phyloP scores from a whole-genome alignment of 176 grass and related monocot species.

The Ensete ventricosum region DNA sequence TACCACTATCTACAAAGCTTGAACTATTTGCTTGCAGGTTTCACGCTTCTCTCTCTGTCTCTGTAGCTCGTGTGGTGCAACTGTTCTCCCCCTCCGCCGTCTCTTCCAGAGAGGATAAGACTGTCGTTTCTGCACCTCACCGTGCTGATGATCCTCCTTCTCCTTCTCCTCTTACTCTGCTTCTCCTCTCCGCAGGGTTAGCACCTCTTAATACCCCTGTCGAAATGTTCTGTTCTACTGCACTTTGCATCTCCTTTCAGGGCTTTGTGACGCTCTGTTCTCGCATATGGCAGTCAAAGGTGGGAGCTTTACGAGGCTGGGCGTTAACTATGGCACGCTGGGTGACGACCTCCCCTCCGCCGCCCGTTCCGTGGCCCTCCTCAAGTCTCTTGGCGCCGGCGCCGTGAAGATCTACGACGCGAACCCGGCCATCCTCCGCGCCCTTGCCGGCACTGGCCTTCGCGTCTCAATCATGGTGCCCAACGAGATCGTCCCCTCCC shows the following conservation, averaged over 20 bases:
- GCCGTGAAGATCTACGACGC: constrained; percentile 89
- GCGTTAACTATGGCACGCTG: constrained; percentile 81
- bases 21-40: no score
- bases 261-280: not conserved
- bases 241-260: not conserved
- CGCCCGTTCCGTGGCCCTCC: constrained; percentile 38
- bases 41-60: no score
- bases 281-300: constrained; percentile 17
- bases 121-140: no score
- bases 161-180: no score
- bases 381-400: constrained; percentile 41
- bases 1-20: no score
- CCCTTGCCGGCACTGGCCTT: constrained; percentile 44
- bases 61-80: no score
- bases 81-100: no score
- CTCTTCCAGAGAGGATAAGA: no score
- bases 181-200: no score
- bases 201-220: no score
- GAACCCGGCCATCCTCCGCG: constrained; percentile 52
- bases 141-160: no score
- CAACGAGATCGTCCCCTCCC: constrained; percentile 51
- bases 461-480: constrained; percentile 89
- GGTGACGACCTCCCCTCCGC: constrained; percentile 59
- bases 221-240: no score
- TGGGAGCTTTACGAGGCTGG: constrained; percentile 27